phyloP scores from a whole-genome alignment of 2,329 filamentous ascomycete genomes.

The Gaeumannomyces sp. region DNA sequence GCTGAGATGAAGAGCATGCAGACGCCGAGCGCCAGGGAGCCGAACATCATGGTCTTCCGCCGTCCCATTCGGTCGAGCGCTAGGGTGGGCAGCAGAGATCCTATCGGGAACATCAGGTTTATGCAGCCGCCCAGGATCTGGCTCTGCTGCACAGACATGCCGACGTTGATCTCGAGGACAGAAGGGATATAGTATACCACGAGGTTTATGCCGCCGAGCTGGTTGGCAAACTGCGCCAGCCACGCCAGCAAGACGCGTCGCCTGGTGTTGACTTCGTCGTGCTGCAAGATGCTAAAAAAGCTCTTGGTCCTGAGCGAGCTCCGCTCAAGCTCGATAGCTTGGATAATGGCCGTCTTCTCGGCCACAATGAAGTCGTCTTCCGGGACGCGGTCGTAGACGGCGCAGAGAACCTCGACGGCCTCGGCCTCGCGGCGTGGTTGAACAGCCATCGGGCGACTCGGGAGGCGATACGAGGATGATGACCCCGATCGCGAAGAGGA shows the following conservation, averaged over 20 bases:
- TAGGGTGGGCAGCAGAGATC: background rate
- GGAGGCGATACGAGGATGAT: conserved; percentile 29
- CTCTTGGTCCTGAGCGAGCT: conserved; percentile 33
- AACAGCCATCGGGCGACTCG: conserved; percentile 36
- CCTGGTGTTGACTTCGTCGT: conserved; percentile 16
- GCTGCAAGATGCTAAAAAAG: conserved; percentile 54
- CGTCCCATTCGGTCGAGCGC: conserved; percentile 22
- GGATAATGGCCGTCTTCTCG: conserved; percentile 37
- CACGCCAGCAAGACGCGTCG: conserved; percentile 1
- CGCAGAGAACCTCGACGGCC: conserved; percentile 30
- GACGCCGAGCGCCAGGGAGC: conserved; percentile 25
- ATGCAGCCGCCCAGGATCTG: conserved; percentile 31
- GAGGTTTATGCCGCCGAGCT: conserved; percentile 11
- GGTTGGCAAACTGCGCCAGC: conserved; percentile 9
- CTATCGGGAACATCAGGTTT: background rate
- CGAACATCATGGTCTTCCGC: conserved; percentile 37
- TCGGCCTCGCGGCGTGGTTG: conserved; percentile 28
- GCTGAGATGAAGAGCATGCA: conserved; percentile 33
- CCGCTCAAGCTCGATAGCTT: conserved; percentile 43
- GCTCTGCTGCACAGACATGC: conserved; percentile 40
- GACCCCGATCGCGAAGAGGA: conserved; percentile 28
- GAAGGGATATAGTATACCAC: conserved; percentile 53
- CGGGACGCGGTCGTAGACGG: conserved; percentile 48
- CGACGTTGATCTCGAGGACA: conserved; percentile 46
- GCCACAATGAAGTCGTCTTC: conserved; percentile 43